Percentiles rank a stretch among this genome's conserved stretches.
Conservation (phyloP, 2,329 filamentous ascomycete species). For the Colletotrichum sp. region DNA sequence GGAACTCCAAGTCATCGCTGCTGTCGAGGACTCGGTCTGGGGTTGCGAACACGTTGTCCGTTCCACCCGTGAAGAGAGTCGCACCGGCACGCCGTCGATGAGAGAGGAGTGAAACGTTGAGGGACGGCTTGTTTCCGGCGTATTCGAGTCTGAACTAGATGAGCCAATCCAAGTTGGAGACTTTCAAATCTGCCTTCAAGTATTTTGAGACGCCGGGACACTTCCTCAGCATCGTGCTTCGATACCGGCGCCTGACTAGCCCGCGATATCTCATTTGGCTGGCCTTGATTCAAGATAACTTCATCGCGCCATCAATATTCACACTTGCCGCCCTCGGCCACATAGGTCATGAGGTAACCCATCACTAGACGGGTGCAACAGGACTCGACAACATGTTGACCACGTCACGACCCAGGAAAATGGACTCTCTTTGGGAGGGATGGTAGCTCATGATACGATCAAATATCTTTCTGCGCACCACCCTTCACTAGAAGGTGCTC, state of each 20-base stretch:
- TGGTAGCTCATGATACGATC: background rate
- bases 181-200: background rate
- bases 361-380: conserved; percentile 9
- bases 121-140: background rate
- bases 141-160: background rate
- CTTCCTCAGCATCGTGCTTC: background rate
- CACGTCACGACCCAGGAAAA: background rate
- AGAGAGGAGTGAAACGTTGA: background rate
- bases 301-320: background rate
- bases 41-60: conserved; percentile 1
- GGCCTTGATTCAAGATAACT: background rate
- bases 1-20: background rate
- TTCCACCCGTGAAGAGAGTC: conserved; percentile 11
- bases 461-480: background rate
- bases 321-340: background rate
- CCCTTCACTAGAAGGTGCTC: background rate
- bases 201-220: background rate
- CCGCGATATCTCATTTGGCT: background rate
- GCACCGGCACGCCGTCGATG: background rate
- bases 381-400: conserved; percentile 3
- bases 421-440: background rate
- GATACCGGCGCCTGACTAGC: background rate
- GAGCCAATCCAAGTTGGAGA: background rate
- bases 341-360: background rate
- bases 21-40: background rate